Percentiles rank a stretch among this genome's conserved stretches.
Conservation (phyloP, 2,329 filamentous ascomycete genomes). For the Pleurostoma richardsiae region DNA sequence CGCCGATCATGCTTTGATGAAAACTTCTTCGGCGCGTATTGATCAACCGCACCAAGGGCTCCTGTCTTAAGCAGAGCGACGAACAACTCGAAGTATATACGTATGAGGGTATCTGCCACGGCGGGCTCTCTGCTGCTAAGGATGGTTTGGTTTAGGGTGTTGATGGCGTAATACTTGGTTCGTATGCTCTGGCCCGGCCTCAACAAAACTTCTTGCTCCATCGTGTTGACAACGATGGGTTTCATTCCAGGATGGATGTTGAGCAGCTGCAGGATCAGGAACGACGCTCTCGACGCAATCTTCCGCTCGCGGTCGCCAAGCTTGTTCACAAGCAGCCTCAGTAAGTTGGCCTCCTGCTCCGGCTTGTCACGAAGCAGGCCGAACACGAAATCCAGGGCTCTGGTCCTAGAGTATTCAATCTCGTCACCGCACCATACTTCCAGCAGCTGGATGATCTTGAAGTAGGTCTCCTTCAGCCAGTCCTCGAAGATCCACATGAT, state of each 20-base stretch:
- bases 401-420: slow-evolving; percentile 85
- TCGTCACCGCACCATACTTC: slow-evolving; percentile 94
- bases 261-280: slow-evolving; percentile 87
- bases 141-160: slow-evolving; percentile 95
- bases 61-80: slow-evolving; percentile 69
- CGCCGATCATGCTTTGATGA: slow-evolving; percentile 35
- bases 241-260: slow-evolving; percentile 93
- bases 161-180: slow-evolving; percentile 92
- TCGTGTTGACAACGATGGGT: slow-evolving; percentile 71
- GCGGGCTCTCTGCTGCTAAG: slow-evolving; percentile 77
- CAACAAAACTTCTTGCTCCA: slow-evolving; percentile 85
- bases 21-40: slow-evolving; percentile 21
- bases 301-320: slow-evolving; percentile 93
- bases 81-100: slow-evolving; percentile 91
- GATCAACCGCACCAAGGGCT: slow-evolving; percentile 33
- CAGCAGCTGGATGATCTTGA: slow-evolving; percentile 85
- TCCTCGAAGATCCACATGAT: slow-evolving; percentile 91
- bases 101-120: slow-evolving; percentile 73
- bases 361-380: slow-evolving; percentile 92
- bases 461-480: slow-evolving; percentile 91
- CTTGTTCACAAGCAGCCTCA: slow-evolving; percentile 92
- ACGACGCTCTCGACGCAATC: slow-evolving; percentile 88
- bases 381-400: slow-evolving; percentile 86
- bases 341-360: slow-evolving; percentile 91
- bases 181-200: slow-evolving; percentile 81